These are phyloP conservation scores for Chamaecyparis obtusa DNA, from an alignment of 75 land plant genomes.

Conservation along the genomic window DNA sequence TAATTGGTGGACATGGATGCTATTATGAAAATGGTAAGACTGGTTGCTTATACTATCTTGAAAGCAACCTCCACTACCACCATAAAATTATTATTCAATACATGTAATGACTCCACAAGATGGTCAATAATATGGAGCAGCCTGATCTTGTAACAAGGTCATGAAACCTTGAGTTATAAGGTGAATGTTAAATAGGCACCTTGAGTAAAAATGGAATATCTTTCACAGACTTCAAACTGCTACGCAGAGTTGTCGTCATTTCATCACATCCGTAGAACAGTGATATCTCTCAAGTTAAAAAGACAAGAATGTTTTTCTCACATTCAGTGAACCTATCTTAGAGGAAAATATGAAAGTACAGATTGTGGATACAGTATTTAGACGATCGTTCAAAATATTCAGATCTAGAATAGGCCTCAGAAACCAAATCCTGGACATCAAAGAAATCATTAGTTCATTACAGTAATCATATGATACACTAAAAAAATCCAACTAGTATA, in stretches of 20 bases:
- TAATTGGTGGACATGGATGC: background rate
- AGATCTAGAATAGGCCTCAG: slow-evolving; percentile 89
- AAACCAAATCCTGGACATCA: slow-evolving; percentile 73
- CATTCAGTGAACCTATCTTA: background rate
- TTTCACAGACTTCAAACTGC: slow-evolving; percentile 72
- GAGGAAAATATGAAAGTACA: background rate
- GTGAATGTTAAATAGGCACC: slow-evolving; percentile 31
- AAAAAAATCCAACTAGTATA: background rate
- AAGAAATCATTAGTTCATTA: background rate
- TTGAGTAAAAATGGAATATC: slow-evolving; percentile 77
- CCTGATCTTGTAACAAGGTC: background rate
- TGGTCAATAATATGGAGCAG: background rate
- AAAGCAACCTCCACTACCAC: background rate
- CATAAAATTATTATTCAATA: background rate
- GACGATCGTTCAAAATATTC: slow-evolving; percentile 66
- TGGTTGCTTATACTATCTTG: background rate
- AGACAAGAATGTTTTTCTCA: background rate
- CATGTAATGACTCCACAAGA: background rate
- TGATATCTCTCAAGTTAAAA: slow-evolving; percentile 57
- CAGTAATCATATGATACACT: background rate
- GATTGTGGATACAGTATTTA: slow-evolving; percentile 85
- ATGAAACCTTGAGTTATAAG: background rate
- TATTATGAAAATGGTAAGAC: background rate
- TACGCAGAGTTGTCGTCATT: slow-evolving; percentile 57
- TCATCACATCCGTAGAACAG: slow-evolving; percentile 76